These are phyloP conservation scores for Lathyrus oleraceus DNA, from an alignment of 306 rosid species.

Conservation along the genomic window DNA sequence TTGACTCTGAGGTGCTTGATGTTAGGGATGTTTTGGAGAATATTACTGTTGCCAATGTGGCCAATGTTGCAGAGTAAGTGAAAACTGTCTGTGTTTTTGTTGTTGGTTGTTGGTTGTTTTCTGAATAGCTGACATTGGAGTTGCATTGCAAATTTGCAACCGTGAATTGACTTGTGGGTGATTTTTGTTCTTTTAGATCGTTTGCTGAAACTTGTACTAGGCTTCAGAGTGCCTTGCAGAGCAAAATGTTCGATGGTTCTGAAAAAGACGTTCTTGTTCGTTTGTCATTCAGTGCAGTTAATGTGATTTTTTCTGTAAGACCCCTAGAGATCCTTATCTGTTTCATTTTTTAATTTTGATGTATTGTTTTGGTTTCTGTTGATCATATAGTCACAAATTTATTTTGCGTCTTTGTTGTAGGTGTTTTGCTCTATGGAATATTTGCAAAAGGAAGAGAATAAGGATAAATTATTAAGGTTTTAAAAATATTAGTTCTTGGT, in stretches of 20 bases:
- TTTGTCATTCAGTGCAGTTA: conserved; percentile 49
- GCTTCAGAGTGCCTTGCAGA: conserved; percentile 47
- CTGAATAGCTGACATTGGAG: conserved; percentile 21
- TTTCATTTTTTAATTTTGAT: conserved; percentile 1
- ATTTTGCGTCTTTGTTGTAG: conserved; percentile 46
- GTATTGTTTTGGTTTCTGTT: background rate
- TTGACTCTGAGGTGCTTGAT: conserved; percentile 39
- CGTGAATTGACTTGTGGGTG: conserved; percentile 27
- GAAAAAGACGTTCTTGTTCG: conserved; percentile 54
- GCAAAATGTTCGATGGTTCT: conserved; percentile 44
- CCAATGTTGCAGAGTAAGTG: conserved; percentile 80
- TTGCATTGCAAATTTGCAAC: background rate
- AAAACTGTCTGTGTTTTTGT: conserved; percentile 27
- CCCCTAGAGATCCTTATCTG: background rate
- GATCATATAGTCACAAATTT: conserved; percentile 3
- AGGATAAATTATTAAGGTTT: conserved; percentile 61
- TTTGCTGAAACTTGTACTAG: conserved; percentile 60
- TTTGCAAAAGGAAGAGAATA: conserved; percentile 51
- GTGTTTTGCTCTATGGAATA: conserved; percentile 60
- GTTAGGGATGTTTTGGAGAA: conserved; percentile 52
- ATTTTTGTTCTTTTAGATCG: conserved; percentile 62
- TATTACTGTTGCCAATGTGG: conserved; percentile 56
- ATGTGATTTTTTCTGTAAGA: conserved; percentile 69
- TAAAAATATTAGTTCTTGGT: background rate
- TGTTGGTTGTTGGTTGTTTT: background rate